Evolutionary conservation across 2,329 filamentous ascomycete genomes (phyloP), one percentile per base, ranked within the genome.

Genomic region (Aureobasidium sp.): DNA sequence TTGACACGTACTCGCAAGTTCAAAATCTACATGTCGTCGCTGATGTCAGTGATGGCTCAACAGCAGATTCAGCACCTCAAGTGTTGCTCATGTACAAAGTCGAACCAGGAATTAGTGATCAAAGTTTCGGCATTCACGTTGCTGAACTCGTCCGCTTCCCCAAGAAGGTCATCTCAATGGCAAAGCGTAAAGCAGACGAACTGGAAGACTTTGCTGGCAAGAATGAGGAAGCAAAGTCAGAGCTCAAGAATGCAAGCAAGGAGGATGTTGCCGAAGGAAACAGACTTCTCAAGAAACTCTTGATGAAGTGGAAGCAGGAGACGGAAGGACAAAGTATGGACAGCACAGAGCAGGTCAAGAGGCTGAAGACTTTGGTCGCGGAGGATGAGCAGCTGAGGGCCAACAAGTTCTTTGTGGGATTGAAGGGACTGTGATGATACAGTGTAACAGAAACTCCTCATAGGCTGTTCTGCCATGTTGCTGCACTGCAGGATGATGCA

Each of bases 21-120:
- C 83, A 88, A 71, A 99, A 99, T 73, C 78, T 99, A 65, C 94
- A 99, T 71, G 94, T 99, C 26, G 94, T 96, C 0, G 94, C 95
- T 9, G 95, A 97, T 74, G 96, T 99, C 47, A 80, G 80, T 5
- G 82, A 84, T 64, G 75, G 72, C 10, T 73, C 69, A 56, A 82
- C 84, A 51, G 74, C 77, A 37, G 73, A 76, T 9, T 72, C 73
- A 5, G 66, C 71, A 17, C 74, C 76, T 47, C 83, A 97, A 77
- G 95, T 99, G 51, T 97, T 93, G 1, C 82, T 99, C 7, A 83
- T 99, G 6, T 99, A 99, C 81, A 96, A 96, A 77, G 94, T 99
- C 39, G 90, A 96, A 71, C 90, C 90, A 0, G 94, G 94, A 53
- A 88, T 99, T 69, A 97, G 92, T 72, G 94, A 99, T 74, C 94